Evolutionary conservation across 2,329 filamentous ascomycete genomes (phyloP), one percentile per base, ranked within the genome.

Genomic region (Fusarium sp.): DNA sequence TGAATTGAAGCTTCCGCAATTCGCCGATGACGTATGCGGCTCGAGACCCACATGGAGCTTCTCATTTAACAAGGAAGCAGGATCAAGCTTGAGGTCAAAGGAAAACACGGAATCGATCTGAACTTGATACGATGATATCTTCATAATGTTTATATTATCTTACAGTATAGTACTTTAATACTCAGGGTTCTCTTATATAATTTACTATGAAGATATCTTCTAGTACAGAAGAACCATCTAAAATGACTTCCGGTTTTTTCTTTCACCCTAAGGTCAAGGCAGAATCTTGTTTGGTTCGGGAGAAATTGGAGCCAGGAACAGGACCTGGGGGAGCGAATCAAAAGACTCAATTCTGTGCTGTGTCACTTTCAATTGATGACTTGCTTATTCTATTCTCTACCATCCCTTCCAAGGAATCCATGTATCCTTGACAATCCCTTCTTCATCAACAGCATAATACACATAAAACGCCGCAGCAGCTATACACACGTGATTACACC

Each of bases 321-420:
- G 42, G 48, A 57, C 6, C 38, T 55, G 48, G 46, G 52, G 49
- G 41, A 24, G 24, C 62, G 33, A 69, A 69, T 69, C 29, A 67
- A 21, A 39, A 39, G 41, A 12, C 46, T 26, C 66, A 69, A 69
- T 69, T 43, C n/a, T 46, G 37, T 47, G 38, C 20, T 48, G 33
- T 56, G 33, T 49, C 44, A 46, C 11, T 38, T 2, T 38, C 21
- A 35, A 56, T 56, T 37, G 26, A 63, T 48, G 35, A 43, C 39
- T 33, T 63, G 35, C 24, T 33, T 37, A 42, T 31, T 20, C n/a
- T 24, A 6, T 18, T 8, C 16, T 31, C 11, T 70, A 75, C 73
- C 73, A 75, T 4, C 79, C 80, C 67, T 80, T 81, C 76, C 79
- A 81, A 16, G 79, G 80, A 37, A 79, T 57, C 79, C 78, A 80